A percentile compares a stretch with the other conserved stretches of the same genome.
These are phyloP conservation scores for Neurospora sp. DNA, from an alignment of 495 filamentous ascomycete species.

Conservation along the genomic window DNA sequence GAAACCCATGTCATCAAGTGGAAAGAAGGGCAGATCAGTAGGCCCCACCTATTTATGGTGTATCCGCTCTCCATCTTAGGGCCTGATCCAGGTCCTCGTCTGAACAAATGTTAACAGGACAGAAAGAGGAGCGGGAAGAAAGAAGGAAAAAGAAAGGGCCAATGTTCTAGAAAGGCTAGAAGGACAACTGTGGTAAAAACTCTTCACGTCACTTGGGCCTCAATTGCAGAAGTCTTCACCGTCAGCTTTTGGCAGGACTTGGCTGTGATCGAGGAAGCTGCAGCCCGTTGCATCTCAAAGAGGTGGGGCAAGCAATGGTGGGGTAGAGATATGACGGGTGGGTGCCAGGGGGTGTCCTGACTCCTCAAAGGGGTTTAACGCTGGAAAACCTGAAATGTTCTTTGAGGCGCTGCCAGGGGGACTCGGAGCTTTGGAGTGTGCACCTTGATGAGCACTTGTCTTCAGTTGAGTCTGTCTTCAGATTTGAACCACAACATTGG, in stretches of 20 bases:
- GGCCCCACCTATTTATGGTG: neutral
- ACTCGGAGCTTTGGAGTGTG: neutral
- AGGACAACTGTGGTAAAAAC: neutral
- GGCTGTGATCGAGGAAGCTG: neutral
- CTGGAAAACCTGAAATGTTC: neutral
- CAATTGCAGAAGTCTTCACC: neutral
- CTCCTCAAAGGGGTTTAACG: neutral
- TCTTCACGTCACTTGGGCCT: constrained; percentile 1
- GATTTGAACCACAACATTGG: neutral
- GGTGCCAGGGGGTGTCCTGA: neutral
- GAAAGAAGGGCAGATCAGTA: neutral
- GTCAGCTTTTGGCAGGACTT: neutral
- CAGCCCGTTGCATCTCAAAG: neutral
- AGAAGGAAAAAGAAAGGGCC: neutral
- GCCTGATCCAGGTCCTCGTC: neutral
- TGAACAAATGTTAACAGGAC: neutral
- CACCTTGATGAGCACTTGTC: neutral
- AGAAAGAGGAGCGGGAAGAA: neutral
- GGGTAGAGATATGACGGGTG: neutral
- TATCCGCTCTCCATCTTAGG: neutral
- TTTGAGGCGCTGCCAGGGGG: neutral
- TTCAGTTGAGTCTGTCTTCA: neutral
- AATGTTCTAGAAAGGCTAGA: neutral
- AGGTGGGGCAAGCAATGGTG: constrained; percentile 1
- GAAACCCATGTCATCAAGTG: neutral